Evolutionary conservation across 2,329 filamentous ascomycete genomes (phyloP).

Genomic region (Ophiosphaerella narmari): DNA sequence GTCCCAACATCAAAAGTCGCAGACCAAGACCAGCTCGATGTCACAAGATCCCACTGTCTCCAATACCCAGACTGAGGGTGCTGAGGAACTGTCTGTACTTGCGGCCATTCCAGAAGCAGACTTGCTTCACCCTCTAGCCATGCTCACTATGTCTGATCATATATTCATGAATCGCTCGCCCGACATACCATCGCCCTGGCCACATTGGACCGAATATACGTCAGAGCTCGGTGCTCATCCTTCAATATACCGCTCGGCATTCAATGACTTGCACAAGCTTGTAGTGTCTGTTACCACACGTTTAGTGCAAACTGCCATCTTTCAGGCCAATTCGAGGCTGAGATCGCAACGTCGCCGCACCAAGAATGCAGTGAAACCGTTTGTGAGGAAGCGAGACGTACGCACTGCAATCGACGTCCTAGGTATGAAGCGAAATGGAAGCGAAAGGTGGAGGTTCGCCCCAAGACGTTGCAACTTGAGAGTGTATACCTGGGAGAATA

Average conservation of each 20-base stretch:
- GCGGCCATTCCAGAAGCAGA: conserved; percentile 38
- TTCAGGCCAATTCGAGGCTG: conserved; percentile 71
- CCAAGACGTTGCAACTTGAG: conserved; percentile 58
- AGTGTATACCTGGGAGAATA: conserved; percentile 47
- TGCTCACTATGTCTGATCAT: conserved; percentile 36
- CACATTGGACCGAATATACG: conserved; percentile 38
- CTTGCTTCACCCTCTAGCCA: conserved; percentile 32
- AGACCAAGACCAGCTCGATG: no score
- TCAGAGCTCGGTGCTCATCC: conserved; percentile 54
- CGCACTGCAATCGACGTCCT: conserved; percentile 60
- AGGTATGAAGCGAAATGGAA: conserved; percentile 52
- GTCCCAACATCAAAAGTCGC: background rate
- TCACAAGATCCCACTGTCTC: background rate
- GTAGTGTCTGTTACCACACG: conserved; percentile 70
- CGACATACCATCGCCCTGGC: conserved; percentile 30
- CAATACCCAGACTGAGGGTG: background rate
- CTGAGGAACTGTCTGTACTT: conserved; percentile 16
- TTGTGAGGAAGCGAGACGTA: conserved; percentile 57
- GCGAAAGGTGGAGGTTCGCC: conserved; percentile 57
- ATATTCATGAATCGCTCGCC: conserved; percentile 46
- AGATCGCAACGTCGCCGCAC: conserved; percentile 52
- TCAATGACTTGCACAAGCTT: conserved; percentile 76
- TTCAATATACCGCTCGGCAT: conserved; percentile 72
- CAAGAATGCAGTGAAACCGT: conserved; percentile 34
- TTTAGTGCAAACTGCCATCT: conserved; percentile 70